Percentiles rank a stretch among this genome's conserved stretches.
Evolutionary conservation across 305 asterid genomes (phyloP).

Genomic region (Fraxinus greggii): DNA sequence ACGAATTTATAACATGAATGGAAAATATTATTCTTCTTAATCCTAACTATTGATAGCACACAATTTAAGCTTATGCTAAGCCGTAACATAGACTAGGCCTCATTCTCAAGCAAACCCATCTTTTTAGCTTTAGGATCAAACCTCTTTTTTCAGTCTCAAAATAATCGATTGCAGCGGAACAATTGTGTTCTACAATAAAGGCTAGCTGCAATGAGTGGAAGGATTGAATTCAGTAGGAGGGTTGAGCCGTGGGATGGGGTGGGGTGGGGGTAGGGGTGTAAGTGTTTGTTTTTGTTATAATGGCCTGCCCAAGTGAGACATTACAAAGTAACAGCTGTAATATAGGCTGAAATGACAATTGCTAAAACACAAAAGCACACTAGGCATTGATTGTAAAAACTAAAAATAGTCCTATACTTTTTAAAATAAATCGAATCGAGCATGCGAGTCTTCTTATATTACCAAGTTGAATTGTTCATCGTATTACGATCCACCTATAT

Average conservation of each 20-base stretch:
- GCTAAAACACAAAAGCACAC: background rate
- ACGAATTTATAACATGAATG: background rate
- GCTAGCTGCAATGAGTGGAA: background rate
- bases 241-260: background rate
- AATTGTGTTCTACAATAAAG: background rate
- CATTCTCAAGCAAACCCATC: background rate
- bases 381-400: background rate
- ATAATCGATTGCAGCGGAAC: background rate
- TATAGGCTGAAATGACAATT: background rate
- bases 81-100: background rate
- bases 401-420: background rate
- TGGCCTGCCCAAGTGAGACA: conserved; percentile 3
- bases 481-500: background rate
- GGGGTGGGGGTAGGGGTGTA: background rate
- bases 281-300: background rate
- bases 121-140: background rate
- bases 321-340: background rate
- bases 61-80: background rate
- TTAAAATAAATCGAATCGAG: background rate
- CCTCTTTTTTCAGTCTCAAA: background rate
- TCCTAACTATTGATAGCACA: background rate
- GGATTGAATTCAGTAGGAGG: background rate
- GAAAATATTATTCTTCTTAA: background rate
- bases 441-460: background rate
- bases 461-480: background rate